These are phyloP conservation scores for Rhododendron ferrugineum DNA, from an alignment of 148 eudicot species.

Conservation along the genomic window DNA sequence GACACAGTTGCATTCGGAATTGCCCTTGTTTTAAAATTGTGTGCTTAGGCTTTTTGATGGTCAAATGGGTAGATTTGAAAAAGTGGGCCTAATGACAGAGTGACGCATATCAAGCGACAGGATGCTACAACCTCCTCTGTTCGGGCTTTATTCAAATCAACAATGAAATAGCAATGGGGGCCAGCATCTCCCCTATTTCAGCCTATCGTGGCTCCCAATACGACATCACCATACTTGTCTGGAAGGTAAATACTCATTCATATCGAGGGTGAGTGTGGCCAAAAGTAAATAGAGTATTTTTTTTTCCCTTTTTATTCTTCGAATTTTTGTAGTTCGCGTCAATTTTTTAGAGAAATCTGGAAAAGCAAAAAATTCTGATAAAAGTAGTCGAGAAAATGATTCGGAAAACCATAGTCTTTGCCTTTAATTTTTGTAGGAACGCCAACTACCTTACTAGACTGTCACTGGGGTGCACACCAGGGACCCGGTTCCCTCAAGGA, in stretches of 20 bases:
- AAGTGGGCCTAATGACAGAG: constrained; percentile 30
- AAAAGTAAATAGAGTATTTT: too few species aligned
- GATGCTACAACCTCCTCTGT: constrained; percentile 93
- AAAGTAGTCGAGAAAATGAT: background rate
- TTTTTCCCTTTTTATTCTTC: background rate
- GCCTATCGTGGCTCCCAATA: constrained; percentile 67
- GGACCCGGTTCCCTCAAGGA: background rate
- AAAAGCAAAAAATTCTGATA: background rate
- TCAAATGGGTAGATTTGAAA: constrained; percentile 33
- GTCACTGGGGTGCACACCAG: background rate
- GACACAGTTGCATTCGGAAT: background rate
- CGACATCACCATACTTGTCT: constrained; percentile 91
- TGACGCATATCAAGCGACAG: constrained; percentile 98
- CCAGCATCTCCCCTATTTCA: constrained; percentile 91
- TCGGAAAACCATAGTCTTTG: too few species aligned
- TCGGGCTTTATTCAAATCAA: constrained; percentile 95
- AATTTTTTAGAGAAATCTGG: background rate
- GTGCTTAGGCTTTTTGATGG: background rate
- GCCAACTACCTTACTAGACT: background rate
- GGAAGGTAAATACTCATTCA: constrained; percentile 61
- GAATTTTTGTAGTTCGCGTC: background rate
- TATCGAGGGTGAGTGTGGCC: background rate
- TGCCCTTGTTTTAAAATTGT: background rate
- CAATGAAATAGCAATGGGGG: constrained; percentile 95
- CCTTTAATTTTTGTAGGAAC: background rate